phyloP scores from a whole-genome alignment of 2,329 filamentous ascomycete genomes.

The Fonsecaea pugnacius region DNA sequence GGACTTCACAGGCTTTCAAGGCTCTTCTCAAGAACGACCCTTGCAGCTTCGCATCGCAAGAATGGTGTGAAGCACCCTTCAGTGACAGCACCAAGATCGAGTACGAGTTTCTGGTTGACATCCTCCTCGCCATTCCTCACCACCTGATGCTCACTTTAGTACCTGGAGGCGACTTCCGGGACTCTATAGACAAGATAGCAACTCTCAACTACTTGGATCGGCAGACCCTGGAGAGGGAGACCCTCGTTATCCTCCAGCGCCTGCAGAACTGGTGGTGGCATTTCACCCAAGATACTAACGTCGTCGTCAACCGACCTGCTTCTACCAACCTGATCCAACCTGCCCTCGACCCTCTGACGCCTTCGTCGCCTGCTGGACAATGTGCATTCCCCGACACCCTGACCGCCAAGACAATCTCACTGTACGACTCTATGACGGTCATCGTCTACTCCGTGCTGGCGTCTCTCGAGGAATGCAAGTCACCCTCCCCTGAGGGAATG shows the following conservation, averaged over 20 bases:
- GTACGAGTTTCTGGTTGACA: conserved; percentile 15
- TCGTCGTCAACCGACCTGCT: no score
- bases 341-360: background rate
- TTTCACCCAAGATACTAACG: background rate
- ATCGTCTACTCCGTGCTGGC: conserved; percentile 7
- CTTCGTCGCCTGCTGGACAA: background rate
- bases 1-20: conserved; percentile 4
- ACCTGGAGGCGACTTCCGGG: conserved; percentile 1
- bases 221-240: conserved; percentile 5
- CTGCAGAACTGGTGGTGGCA: conserved; percentile 17
- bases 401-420: conserved; percentile 10
- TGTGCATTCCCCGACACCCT: conserved; percentile 7
- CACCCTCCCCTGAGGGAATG: background rate
- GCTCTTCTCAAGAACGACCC: conserved; percentile 10
- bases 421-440: conserved; percentile 13
- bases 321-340: background rate
- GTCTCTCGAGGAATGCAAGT: background rate
- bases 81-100: conserved; percentile 11
- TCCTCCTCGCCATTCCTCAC: conserved; percentile 13
- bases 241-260: background rate
- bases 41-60: conserved; percentile 6
- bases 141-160: conserved; percentile 5
- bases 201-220: background rate
- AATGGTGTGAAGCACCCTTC: conserved; percentile 16
- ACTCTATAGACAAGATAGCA: background rate